Base-by-base conservation (phyloP, 179 eudicot species). In the Silene coronaria region DNA sequence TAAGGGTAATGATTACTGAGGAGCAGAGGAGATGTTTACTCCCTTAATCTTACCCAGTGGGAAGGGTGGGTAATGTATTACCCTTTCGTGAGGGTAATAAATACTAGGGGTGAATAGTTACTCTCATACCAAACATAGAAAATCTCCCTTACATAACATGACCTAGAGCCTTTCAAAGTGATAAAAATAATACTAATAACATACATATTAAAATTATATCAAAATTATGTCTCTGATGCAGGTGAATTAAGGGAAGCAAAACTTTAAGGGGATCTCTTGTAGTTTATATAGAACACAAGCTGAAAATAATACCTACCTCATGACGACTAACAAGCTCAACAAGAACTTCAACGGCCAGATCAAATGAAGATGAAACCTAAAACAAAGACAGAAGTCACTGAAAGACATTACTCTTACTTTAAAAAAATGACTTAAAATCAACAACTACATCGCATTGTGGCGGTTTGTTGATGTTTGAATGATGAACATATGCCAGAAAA, bases 331-430 rank as follows among this genome's bases (percentile, higher is more conserved):
- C 90, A 77, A 95, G 94, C 87, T 95, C 99, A 73, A 92, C 83
- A 65, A 95, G 94, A 78, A 95, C 95, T 86, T 95, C 99, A 66
- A 92, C 78, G 42, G 99, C 95, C 78, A 95, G 77, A 79, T 95
- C 96, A 82, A 92, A 92, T 70, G 91, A 90, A 71, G 93, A 86
- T 59, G 91, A 75, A 79, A 89, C 95, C 99, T 77, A 17, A 76
- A 67, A 28, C 32, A 77, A 78, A 36, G 22, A 83, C 76, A 67
- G 13, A 67, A 62, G 42, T 6, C 59, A 66, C 26, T 63, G 46
- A 74, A 17, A 77, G 68, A 55, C 62, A 53, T 13, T 30, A 27
- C 69, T 32, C 62, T 22, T 70, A 45, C 17, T 58, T 23, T 53
- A 23, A 21, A 69, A 12, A 27, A 46, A 46, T 69, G 73, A 23